A percentile compares a stretch with the other conserved stretches of the same genome.
Evolutionary conservation across 306 rosid species (phyloP).

Genomic region (Prosopis cineraria): DNA sequence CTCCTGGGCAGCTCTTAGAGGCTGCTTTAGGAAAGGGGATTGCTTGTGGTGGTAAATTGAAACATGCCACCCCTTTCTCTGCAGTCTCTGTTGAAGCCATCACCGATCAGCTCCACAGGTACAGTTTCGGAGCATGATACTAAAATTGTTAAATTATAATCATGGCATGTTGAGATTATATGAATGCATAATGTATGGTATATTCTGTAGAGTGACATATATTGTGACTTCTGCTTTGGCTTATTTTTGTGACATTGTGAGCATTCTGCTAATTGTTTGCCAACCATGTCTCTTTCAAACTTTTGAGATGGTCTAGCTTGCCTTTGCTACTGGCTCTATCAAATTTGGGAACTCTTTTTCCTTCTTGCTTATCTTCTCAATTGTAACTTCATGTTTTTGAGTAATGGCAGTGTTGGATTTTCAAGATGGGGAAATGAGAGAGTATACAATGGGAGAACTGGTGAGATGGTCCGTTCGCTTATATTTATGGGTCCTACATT

Average conservation of each 20-base stretch:
- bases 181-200: constrained; percentile 18
- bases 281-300: constrained; percentile 13
- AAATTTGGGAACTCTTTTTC: background rate
- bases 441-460: constrained; percentile 89
- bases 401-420: constrained; percentile 77
- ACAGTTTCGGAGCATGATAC: constrained; percentile 14
- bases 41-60: constrained; percentile 67
- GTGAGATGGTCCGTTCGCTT: constrained; percentile 82
- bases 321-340: constrained; percentile 16
- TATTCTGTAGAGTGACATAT: constrained; percentile 19
- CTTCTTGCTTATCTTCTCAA: background rate
- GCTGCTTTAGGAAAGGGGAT: constrained; percentile 98
- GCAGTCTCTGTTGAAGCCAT: constrained; percentile 80
- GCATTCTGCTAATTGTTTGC: constrained; percentile 11
- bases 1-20: constrained; percentile 96
- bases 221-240: constrained; percentile 23
- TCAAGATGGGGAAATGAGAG: constrained; percentile 91
- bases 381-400: constrained; percentile 15
- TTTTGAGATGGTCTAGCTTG: constrained; percentile 20
- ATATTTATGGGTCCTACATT: constrained; percentile 98
- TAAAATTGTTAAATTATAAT: background rate
- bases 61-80: constrained; percentile 88
- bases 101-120: constrained; percentile 92
- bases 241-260: constrained; percentile 1
- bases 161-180: background rate